Evolutionary conservation across 2,329 filamentous ascomycete species (phyloP), one percentile per base, ranked within the genome.

Genomic region (Aspergillus tanneri): DNA sequence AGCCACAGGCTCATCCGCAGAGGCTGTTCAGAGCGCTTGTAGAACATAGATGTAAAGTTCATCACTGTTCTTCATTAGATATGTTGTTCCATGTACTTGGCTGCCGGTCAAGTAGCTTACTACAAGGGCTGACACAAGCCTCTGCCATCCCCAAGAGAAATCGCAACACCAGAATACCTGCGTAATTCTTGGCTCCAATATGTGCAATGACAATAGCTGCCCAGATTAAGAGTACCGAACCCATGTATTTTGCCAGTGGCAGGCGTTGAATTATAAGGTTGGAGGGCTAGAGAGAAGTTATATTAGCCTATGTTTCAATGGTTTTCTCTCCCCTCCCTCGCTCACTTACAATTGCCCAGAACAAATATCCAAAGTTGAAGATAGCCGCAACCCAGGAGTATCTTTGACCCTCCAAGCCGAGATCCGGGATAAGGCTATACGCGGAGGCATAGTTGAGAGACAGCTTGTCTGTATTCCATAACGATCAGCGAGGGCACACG

Each of bases 331-430:
- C 7, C 1, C 14, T 6, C 4, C 7, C 1, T 18, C 1, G 3
- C 19, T 34, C 21, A 43, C 46, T 5, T 30, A 48, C 46, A 14
- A 56, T 35, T 10, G 53, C 48, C 36, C 52, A 56, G 19, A 48
- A 50, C 1, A 75, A 64, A 58, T 70, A 76, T 21, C 73, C 73
- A 43, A 76, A 73, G 47, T 75, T 71, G 45, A 72, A 64, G 8
- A 71, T 70, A 3, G 72, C 72, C 19, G 71, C 70, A 9, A 74
- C 71, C 72, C 72, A 75, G 10, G 71, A 71, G 54, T 75, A 74
- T 47, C 72, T 62, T 43, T 72, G 62, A 34, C 72, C 72, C 37
- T 62, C 63, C 49, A 75, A 68, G 7, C 68, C 59, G 3, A 72
- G 71, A 40, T 75, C 72, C 3, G 55, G 54, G 49, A 73, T 72